Evolutionary conservation across 73 alveolate species (phyloP).

Genomic region (Paramecium caudatum): DNA sequence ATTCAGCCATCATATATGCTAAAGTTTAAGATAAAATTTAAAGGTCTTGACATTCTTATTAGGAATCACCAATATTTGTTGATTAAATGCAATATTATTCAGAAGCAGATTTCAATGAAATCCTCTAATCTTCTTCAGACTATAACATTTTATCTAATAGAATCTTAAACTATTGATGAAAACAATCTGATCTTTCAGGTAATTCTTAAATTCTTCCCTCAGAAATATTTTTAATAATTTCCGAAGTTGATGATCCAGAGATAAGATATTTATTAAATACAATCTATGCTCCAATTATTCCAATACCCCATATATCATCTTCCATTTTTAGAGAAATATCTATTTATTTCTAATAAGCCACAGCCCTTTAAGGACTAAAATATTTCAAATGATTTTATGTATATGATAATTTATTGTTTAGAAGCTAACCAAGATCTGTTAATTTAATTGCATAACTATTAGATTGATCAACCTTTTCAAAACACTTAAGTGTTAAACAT

Average conservation of each 20-base stretch:
- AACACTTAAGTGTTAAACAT: neutral
- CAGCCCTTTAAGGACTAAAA: neutral
- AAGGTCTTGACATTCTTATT: no score
- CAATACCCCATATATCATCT: conserved; percentile 12
- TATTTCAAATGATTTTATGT: neutral
- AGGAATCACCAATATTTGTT: no score
- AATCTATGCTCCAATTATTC: neutral
- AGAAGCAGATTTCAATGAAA: no score
- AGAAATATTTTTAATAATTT: neutral
- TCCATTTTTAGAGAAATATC: neutral
- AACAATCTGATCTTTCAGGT: neutral
- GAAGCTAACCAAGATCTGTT: neutral
- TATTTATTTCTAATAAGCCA: neutral
- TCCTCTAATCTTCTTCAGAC: no score
- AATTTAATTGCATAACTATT: neutral
- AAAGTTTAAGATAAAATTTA: no score
- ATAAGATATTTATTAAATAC: neutral
- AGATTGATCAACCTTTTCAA: conserved; percentile 24
- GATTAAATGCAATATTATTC: no score
- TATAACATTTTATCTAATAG: neutral
- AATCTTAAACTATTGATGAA: neutral
- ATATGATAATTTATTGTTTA: neutral
- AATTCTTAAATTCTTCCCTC: neutral
- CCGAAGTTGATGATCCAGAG: neutral
- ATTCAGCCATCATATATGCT: conserved; percentile 24